These are phyloP conservation scores for Pseudocercospora eumusae DNA, from an alignment of 2,329 filamentous ascomycete genomes.

Conservation along the genomic window DNA sequence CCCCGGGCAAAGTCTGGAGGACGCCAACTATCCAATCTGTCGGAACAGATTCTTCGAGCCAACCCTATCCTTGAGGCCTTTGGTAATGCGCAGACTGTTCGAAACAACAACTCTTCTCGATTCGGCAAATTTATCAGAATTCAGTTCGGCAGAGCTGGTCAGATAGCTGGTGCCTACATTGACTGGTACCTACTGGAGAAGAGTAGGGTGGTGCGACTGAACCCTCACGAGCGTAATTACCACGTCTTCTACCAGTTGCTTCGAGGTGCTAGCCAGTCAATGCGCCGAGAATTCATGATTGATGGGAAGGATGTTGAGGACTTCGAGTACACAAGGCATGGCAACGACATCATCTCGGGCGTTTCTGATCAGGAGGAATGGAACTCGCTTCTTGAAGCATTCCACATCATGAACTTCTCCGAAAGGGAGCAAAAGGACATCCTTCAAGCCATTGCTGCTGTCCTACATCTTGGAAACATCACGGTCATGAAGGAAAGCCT, in stretches of 20 bases:
- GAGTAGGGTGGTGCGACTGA: slow-evolving; percentile 90
- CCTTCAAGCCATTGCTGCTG: slow-evolving; percentile 82
- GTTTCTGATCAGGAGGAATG: slow-evolving; percentile 91
- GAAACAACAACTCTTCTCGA: slow-evolving; percentile 97
- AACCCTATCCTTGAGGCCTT: slow-evolving; percentile 98
- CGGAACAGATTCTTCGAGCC: slow-evolving; percentile 91
- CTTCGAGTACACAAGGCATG: slow-evolving; percentile 87
- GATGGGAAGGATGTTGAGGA: slow-evolving; percentile 75
- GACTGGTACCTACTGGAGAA: slow-evolving; percentile 99
- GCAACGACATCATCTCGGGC: slow-evolving; percentile 87
- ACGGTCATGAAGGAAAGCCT: slow-evolving; percentile 86
- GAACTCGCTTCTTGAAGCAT: slow-evolving; percentile 86
- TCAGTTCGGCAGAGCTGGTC: slow-evolving; percentile 82
- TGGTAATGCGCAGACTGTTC: slow-evolving; percentile 94
- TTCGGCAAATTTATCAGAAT: slow-evolving; percentile 99
- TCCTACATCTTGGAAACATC: slow-evolving; percentile 92
- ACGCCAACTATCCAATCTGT: slow-evolving; percentile 78
- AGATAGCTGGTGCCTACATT: slow-evolving; percentile 93
- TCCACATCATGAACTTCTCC: slow-evolving; percentile 89
- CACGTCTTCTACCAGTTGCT: slow-evolving; percentile 97
- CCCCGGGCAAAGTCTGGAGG: slow-evolving; percentile 60
- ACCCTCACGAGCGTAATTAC: slow-evolving; percentile 87
- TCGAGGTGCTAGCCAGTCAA: slow-evolving; percentile 71
- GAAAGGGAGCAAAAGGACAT: slow-evolving; percentile 81
- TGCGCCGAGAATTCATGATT: slow-evolving; percentile 77